These are phyloP conservation scores for Rhizopus delemar DNA, from an alignment of 371 early-diverging fungal species.

Conservation along the genomic window DNA sequence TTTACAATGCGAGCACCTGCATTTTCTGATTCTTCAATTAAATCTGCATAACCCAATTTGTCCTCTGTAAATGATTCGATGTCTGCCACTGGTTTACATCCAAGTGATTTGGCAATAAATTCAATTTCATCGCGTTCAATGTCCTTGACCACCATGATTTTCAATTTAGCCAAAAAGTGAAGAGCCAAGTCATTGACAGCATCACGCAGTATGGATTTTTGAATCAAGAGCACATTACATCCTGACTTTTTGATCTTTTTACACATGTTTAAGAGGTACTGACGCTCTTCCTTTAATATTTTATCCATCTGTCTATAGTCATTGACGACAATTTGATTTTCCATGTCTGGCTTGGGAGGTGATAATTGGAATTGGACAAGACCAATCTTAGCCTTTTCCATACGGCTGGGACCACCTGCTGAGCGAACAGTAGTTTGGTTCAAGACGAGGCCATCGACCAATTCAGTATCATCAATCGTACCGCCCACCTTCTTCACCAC, in stretches of 20 bases:
- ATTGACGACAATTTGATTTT: conserved; percentile 98
- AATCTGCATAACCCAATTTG: conserved; percentile 94
- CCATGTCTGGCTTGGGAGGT: conserved; percentile 99
- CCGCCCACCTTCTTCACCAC: conserved; percentile 98
- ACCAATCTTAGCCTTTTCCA: conserved; percentile 97
- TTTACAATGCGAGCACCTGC: conserved; percentile 90
- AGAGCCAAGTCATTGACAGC: conserved; percentile 98
- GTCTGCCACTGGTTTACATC: conserved; percentile 98
- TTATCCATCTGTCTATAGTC: conserved; percentile 99
- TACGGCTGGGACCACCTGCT: conserved; percentile 92
- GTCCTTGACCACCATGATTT: conserved; percentile 97
- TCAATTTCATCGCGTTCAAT: conserved; percentile 99
- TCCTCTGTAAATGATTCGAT: conserved; percentile 96
- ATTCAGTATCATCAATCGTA: conserved; percentile 96
- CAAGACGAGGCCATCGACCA: conserved; percentile 92
- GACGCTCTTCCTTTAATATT: conserved; percentile 98
- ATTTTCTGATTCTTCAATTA: conserved; percentile 91
- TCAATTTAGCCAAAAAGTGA: conserved; percentile 97
- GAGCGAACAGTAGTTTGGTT: conserved; percentile 87
- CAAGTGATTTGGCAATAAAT: conserved; percentile 96
- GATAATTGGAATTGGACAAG: conserved; percentile 99
- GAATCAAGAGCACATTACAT: conserved; percentile 97
- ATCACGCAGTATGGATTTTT: conserved; percentile 98
- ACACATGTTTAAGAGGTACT: conserved; percentile 96
- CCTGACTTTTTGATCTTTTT: conserved; percentile 99